Percentiles rank a stretch among this genome's conserved stretches.
These are phyloP conservation scores for Ophiocordyceps unilateralis DNA, from an alignment of 2,329 filamentous ascomycete genomes.

Conservation along the genomic window DNA sequence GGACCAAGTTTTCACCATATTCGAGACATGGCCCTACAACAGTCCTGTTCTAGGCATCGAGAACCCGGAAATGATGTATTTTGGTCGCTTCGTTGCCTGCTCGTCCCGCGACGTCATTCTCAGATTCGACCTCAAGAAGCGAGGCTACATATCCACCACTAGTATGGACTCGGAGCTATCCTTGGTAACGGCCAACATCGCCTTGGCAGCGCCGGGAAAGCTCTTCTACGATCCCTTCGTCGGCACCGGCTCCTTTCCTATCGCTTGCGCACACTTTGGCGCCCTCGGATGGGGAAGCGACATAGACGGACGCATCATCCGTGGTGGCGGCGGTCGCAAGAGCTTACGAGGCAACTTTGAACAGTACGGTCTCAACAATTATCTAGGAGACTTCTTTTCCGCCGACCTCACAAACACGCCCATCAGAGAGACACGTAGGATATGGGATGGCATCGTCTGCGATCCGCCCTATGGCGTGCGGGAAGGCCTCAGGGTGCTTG, in stretches of 20 bases:
- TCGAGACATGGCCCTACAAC: conserved; percentile 60
- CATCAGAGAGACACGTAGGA: conserved; percentile 34
- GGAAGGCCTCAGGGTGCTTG: conserved; percentile 79
- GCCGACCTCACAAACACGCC: conserved; percentile 83
- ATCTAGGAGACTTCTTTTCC: conserved; percentile 63
- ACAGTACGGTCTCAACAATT: conserved; percentile 55
- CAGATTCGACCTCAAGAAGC: conserved; percentile 80
- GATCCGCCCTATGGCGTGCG: conserved; percentile 93
- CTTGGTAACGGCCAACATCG: conserved; percentile 81
- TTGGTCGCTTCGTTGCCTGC: conserved; percentile 54
- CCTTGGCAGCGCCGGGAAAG: conserved; percentile 64
- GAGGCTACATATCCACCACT: conserved; percentile 85
- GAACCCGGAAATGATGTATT: conserved; percentile 43
- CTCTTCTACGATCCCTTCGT: conserved; percentile 92
- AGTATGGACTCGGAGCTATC: conserved; percentile 95
- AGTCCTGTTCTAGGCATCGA: conserved; percentile 27
- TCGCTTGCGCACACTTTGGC: conserved; percentile 83
- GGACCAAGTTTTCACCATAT: conserved; percentile 59
- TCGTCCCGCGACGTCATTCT: conserved; percentile 51
- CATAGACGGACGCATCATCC: conserved; percentile 79
- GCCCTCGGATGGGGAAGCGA: conserved; percentile 73
- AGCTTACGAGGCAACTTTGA: conserved; percentile 54
- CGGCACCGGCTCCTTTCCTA: conserved; percentile 81
- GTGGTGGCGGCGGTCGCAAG: conserved; percentile 44
- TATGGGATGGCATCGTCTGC: conserved; percentile 82